A percentile compares a stretch with the other conserved stretches of the same genome.
Evolutionary conservation across 2,329 filamentous ascomycete species (phyloP).

Genomic region (Leptographium lundbergii): DNA sequence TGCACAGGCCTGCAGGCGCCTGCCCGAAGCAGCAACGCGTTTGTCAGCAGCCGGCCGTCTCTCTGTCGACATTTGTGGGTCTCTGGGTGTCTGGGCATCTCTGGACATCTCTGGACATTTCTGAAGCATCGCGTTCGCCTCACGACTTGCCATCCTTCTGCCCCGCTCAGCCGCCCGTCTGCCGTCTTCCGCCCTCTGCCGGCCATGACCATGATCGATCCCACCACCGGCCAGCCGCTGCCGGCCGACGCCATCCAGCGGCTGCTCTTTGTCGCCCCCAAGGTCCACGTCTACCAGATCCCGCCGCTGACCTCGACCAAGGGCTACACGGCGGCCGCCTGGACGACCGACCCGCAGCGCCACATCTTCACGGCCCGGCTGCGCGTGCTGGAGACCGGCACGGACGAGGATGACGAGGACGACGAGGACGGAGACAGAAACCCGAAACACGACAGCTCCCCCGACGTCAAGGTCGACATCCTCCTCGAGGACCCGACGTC

Average conservation of each 20-base stretch:
- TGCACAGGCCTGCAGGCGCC: background rate
- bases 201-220: constrained; percentile 53
- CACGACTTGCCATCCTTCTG: too few relatives aligned
- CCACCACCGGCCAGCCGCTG: constrained; percentile 54
- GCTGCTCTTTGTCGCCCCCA: constrained; percentile 62
- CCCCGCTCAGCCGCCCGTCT: too few relatives aligned
- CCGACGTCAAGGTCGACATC: constrained; percentile 53
- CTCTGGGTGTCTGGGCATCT: too few relatives aligned
- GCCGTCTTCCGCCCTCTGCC: background rate
- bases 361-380: constrained; percentile 80
- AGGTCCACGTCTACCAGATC: constrained; percentile 79
- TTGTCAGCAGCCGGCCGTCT: background rate
- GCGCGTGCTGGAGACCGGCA: constrained; percentile 64
- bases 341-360: constrained; percentile 58
- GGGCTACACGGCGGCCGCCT: constrained; percentile 65
- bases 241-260: constrained; percentile 71
- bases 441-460: constrained; percentile 14
- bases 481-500: constrained; percentile 63
- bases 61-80: too few relatives aligned
- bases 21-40: background rate
- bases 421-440: constrained; percentile 11
- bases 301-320: constrained; percentile 66
- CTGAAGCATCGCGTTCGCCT: too few relatives aligned
- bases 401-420: constrained; percentile 22
- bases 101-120: background rate